Evolutionary conservation across 768 basidiomycete genomes (phyloP).

Genomic region (Mycena haematopus): DNA sequence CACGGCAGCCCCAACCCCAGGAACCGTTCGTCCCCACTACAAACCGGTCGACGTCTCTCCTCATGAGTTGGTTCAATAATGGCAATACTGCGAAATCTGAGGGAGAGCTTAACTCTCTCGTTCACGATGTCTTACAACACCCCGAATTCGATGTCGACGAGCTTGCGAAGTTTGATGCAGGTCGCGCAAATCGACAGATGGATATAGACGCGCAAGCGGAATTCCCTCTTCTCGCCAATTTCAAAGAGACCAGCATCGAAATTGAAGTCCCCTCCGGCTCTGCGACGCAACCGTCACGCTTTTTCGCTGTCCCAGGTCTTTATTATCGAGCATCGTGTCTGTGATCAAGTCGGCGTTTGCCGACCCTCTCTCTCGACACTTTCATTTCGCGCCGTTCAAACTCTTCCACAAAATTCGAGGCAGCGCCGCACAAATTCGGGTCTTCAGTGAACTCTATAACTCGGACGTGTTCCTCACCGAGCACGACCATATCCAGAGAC

Average conservation of each 20-base stretch:
- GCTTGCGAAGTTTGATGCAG: conserved; percentile 22
- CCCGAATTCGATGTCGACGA: conserved; percentile 27
- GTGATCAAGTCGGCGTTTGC: conserved; percentile 34
- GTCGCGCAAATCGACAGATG: conserved; percentile 27
- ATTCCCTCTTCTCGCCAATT: conserved; percentile 24
- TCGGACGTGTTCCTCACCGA: conserved; percentile 30
- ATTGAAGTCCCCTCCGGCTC: conserved; percentile 36
- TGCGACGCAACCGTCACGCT: conserved; percentile 27
- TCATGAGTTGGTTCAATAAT: conserved; percentile 24
- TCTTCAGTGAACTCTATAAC: conserved; percentile 32
- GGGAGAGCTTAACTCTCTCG: conserved; percentile 23
- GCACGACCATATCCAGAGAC: conserved; percentile 29
- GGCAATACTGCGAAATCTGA: conserved; percentile 27
- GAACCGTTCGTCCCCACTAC: too few relatives aligned
- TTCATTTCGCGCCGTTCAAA: conserved; percentile 36
- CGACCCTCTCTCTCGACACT: conserved; percentile 28
- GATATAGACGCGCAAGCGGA: conserved; percentile 18
- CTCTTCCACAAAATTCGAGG: conserved; percentile 30
- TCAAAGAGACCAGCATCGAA: conserved; percentile 29
- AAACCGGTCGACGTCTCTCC: too few relatives aligned
- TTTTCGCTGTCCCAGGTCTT: conserved; percentile 36
- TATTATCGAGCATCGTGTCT: conserved; percentile 33
- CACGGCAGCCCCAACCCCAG: too few relatives aligned
- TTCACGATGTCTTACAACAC: conserved; percentile 22
- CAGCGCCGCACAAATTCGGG: background rate